Evolutionary conservation across 441 rosid species (phyloP), one percentile per base, ranked within the genome.

Genomic region (Viola pubescens): DNA sequence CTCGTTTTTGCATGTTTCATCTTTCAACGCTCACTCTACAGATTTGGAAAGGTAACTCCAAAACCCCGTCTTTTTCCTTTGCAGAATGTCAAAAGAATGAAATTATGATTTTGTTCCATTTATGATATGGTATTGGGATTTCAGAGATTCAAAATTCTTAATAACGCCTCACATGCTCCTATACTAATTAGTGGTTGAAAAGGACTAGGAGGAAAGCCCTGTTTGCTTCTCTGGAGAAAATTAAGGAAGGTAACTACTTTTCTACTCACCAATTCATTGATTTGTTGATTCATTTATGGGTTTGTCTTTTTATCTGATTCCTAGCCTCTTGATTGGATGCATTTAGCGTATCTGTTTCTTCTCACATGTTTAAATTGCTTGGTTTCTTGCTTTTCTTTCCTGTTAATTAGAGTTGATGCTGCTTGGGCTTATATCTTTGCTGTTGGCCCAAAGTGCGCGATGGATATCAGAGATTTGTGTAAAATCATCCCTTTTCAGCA

Each of bases 391-490:
- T 41, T 2, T 9, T 13, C 47, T 39, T 13, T 16, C 4, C 8
- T 3, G 34, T 37, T 44, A 26, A 68, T n/a, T 69, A 91, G 96
- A 91, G 85, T 58, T 91, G 87, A 92, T 92, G 98, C 88, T 92
- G 81, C 87, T 92, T 52, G 97, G 98, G 59, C 91, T 92, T 54
- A 87, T 92, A 81, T 92, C 98, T 13, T 73, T 92, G 69, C 61
- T 89, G 62, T 64, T 92, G 84, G 91, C 94, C 43, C 98, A 89
- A 92, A 84, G 91, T 71, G 97, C 94, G 5, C 70, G 92, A 55
- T 73, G 87, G 91, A 85, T 92, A 71, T 89, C 98, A 38, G 88
- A 89, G 80, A 89, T 89, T 43, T 92, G 98, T 59, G 86, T 89
- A 46, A 72, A 84, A 68, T 85, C 98, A 10, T 87, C 98, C 61